phyloP scores from a whole-genome alignment of 257 asterid genomes.

The Craterostigma plantagineum region DNA sequence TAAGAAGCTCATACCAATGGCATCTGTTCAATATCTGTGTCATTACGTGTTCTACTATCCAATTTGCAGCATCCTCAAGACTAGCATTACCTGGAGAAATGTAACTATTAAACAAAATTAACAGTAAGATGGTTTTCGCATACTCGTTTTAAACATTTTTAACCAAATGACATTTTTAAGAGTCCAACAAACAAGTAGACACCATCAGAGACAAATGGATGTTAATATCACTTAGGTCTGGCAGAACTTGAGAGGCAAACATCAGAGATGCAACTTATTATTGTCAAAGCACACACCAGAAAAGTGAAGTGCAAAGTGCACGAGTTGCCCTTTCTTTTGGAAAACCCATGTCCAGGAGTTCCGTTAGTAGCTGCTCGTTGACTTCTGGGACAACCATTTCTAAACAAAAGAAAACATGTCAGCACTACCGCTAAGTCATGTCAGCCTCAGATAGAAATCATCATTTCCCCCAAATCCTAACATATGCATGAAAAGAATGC shows the following conservation, averaged over 20 bases:
- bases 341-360: constrained; percentile 87
- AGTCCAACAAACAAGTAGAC: too few relatives aligned
- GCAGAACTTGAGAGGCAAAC: neutral
- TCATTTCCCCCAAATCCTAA: too few relatives aligned
- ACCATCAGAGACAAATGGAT: too few relatives aligned
- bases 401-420: constrained; percentile 17
- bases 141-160: too few relatives aligned
- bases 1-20: constrained; percentile 44
- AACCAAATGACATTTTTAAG: too few relatives aligned
- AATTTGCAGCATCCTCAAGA: constrained; percentile 76
- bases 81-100: constrained; percentile 47
- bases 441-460: too few relatives aligned
- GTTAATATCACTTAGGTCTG: too few relatives aligned
- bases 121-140: too few relatives aligned
- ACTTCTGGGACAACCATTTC: constrained; percentile 96
- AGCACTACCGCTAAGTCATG: too few relatives aligned
- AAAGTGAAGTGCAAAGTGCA: constrained; percentile 73
- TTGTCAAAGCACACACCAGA: constrained; percentile 30
- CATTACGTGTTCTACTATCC: constrained; percentile 92
- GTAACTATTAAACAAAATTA: too few relatives aligned
- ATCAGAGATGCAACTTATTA: neutral
- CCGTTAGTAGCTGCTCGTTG: constrained; percentile 45
- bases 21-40: constrained; percentile 69
- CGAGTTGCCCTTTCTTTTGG: constrained; percentile 74
- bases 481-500: too few relatives aligned